Evolutionary conservation across 371 early-diverging fungal genomes (phyloP), one percentile per base, ranked within the genome.

Genomic region (Mortierella sp.): DNA sequence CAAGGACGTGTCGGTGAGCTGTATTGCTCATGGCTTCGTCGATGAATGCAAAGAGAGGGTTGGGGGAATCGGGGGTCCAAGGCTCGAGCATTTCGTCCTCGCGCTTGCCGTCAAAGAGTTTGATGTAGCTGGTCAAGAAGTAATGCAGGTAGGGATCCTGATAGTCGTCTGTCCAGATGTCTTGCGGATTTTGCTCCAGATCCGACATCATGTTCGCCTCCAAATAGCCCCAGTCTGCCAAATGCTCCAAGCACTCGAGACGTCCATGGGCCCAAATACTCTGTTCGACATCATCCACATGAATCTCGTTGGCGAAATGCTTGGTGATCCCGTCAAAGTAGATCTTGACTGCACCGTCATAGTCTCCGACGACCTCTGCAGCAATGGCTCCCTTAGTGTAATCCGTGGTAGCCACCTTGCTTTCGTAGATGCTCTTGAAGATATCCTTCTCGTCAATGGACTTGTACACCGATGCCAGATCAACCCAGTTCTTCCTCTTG

Each of bases 221-320:
- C 24, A 95, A 83, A 16, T 80, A 82, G 24, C 91, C 91, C 94
- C 94, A 95, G 61, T 91, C 86, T 1, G 90, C 89, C 40, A 95
- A 80, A 44, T 91, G 88, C 37, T 90, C 91, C 71, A 91, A 79
- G 69, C 93, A 94, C 44, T 88, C 87, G 29, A 93, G 79, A 64
- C 90, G 88, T 40, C 91, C 92, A 45, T 89, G 85, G 6, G 86
- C 86, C 89, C 92, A 93, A 7, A 92, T 68, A 19, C 61, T 76
- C 65, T 83, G 79, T 79, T 90, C 91, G n/a, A 83, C 74, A 6
- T 84, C 85, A 64, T 86, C 87, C 1, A 77, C 70, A 40, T 70
- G 71, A 19, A 82, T 50, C 11, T 76, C 80, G 37, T 90, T 90
- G 0, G 73, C 79, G 24, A 73, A 73, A 31, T 79, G 70, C 22